A percentile compares a stretch with the other conserved stretches of the same genome.
phyloP scores from a whole-genome alignment of 768 basidiomycete genomes.

The Mycena chlorophos region DNA sequence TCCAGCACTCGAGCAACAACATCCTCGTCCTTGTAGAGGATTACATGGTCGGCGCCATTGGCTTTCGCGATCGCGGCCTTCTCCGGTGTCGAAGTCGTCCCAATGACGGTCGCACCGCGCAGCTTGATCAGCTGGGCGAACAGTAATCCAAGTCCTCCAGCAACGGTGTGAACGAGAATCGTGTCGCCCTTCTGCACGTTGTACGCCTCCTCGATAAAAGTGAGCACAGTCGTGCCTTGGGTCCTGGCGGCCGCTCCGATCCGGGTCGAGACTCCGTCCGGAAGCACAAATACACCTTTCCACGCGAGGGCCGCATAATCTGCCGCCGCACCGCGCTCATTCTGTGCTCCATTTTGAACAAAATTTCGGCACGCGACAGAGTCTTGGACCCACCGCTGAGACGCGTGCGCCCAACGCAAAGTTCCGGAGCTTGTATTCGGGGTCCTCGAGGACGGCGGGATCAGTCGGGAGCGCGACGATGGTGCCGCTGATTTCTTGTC shows the following conservation, averaged over 20 bases:
- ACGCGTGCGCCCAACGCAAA: slow-evolving; percentile 73
- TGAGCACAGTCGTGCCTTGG: slow-evolving; percentile 77
- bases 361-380: neutral
- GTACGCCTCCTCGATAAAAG: slow-evolving; percentile 84
- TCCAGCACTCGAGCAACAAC: slow-evolving; percentile 72
- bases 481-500: slow-evolving; percentile 77
- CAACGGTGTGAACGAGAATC: slow-evolving; percentile 86
- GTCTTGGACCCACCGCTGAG: slow-evolving; percentile 50
- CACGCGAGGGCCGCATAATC: slow-evolving; percentile 38
- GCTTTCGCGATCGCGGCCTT: slow-evolving; percentile 80
- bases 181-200: slow-evolving; percentile 76
- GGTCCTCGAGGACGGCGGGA: slow-evolving; percentile 53
- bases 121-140: slow-evolving; percentile 68
- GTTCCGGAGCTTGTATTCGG: slow-evolving; percentile 61
- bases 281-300: slow-evolving; percentile 63
- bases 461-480: slow-evolving; percentile 77
- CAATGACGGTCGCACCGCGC: slow-evolving; percentile 87
- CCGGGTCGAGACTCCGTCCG: slow-evolving; percentile 56
- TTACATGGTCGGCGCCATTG: slow-evolving; percentile 84
- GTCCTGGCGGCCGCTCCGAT: slow-evolving; percentile 66
- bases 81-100: slow-evolving; percentile 81
- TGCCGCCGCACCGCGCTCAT: slow-evolving; percentile 9
- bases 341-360: neutral
- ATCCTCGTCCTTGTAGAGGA: slow-evolving; percentile 76
- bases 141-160: slow-evolving; percentile 81